Percentiles rank a stretch among this genome's conserved stretches.
phyloP scores from a whole-genome alignment of 2,329 filamentous ascomycete genomes.

The Xylaria sp. region DNA sequence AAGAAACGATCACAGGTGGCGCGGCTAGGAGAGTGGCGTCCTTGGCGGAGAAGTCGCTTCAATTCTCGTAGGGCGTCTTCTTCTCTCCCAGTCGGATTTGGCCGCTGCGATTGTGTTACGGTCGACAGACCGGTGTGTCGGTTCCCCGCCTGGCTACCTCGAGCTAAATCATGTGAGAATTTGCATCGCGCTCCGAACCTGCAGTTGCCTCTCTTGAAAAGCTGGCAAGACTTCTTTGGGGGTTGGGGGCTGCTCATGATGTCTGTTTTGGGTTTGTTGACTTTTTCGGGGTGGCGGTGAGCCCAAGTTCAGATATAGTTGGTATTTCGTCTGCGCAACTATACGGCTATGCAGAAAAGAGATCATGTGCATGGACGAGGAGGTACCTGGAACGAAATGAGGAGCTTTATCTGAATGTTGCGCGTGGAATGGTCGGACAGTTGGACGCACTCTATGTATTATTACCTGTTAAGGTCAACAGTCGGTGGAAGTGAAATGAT shows the following conservation, averaged over 20 bases:
- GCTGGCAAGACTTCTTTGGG: constrained; percentile 10
- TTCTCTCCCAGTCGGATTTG: not conserved
- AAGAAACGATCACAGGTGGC: constrained; percentile 43
- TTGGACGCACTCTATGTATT: not conserved
- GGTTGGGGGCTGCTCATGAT: constrained; percentile 15
- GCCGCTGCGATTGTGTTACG: not conserved
- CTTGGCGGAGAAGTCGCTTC: constrained; percentile 38
- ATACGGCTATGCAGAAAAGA: not conserved
- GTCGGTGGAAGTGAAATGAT: not conserved
- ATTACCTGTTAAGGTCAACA: not conserved
- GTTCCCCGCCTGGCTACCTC: not conserved
- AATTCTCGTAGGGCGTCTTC: constrained; percentile 53
- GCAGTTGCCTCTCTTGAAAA: constrained; percentile 27
- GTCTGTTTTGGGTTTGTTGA: not conserved
- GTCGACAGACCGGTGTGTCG: not conserved
- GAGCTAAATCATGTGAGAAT: constrained; percentile 29
- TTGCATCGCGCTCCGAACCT: constrained; percentile 29
- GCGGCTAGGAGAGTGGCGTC: constrained; percentile 8
- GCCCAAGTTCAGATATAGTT: not conserved
- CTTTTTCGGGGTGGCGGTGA: not conserved
- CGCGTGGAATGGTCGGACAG: not conserved
- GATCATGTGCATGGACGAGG: not conserved
- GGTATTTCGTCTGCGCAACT: no score
- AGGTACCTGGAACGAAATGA: no score
- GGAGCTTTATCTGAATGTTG: not conserved